Percentiles rank a stretch among this genome's conserved stretches.
These are phyloP conservation scores for Stenogyne calaminthoides DNA, from an alignment of 305 asterid species.

Conservation along the genomic window DNA sequence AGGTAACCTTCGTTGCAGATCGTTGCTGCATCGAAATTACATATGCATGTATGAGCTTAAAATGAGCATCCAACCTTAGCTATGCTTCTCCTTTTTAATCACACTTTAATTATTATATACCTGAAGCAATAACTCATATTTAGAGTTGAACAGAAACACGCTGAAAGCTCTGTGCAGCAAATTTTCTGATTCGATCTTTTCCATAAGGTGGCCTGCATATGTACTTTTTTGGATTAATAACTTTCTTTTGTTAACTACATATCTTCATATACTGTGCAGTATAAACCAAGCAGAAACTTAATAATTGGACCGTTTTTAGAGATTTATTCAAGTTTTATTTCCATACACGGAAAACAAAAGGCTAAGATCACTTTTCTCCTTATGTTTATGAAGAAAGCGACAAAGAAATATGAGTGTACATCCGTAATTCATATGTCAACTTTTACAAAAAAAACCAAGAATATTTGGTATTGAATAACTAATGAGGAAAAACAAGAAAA, in stretches of 20 bases:
- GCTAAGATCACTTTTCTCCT: neutral
- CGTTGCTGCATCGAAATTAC: constrained; percentile 48
- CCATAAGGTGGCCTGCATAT: constrained; percentile 87
- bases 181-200: constrained; percentile 74
- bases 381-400: neutral
- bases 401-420: neutral
- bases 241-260: too few species aligned
- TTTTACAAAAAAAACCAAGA: neutral
- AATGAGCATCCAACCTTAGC: neutral
- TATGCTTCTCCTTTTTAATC: neutral
- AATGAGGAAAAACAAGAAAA: neutral
- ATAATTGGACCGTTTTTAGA: neutral
- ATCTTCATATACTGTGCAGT: neutral
- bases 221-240: neutral
- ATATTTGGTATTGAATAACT: neutral
- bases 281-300: neutral
- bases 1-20: constrained; percentile 69
- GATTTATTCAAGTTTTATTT: neutral
- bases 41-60: too few species aligned
- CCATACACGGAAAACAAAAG: neutral
- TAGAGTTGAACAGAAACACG: constrained; percentile 85
- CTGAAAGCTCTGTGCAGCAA: constrained; percentile 94
- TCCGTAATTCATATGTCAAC: neutral
- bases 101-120: constrained; percentile 27
- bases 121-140: constrained; percentile 78